Evolutionary conservation across 108 stramenopile genomes (phyloP).

Genomic region (Skeletonema menzelii): DNA sequence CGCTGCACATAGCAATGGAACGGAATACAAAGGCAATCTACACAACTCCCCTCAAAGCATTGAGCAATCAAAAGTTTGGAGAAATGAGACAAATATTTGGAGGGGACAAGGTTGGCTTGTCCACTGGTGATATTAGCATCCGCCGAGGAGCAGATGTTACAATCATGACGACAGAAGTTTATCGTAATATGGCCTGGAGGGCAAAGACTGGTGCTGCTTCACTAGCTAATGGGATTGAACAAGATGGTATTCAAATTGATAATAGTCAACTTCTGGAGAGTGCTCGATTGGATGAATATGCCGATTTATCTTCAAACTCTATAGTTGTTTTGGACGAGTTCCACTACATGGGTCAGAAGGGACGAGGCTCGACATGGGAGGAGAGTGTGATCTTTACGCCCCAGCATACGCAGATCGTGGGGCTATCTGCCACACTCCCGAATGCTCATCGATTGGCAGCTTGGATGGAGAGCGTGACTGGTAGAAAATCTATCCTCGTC

Average conservation of each 20-base stretch:
- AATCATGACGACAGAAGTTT: slow-evolving; percentile 97
- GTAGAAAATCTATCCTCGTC: slow-evolving; percentile 74
- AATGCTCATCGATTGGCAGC: slow-evolving; percentile 71
- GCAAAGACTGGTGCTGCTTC: slow-evolving; percentile 22
- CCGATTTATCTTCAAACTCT: slow-evolving; percentile 67
- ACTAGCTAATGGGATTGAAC: slow-evolving; percentile 4
- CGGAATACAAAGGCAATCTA: slow-evolving; percentile 73
- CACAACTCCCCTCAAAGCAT: slow-evolving; percentile 94
- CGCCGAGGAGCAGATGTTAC: slow-evolving; percentile 81
- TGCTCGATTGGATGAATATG: slow-evolving; percentile 8
- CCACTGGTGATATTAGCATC: slow-evolving; percentile 89
- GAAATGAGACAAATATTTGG: slow-evolving; percentile 87
- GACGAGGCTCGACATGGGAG: slow-evolving; percentile 95
- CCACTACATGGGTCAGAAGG: slow-evolving; percentile 95
- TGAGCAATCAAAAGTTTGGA: slow-evolving; percentile 93
- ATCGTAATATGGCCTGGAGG: slow-evolving; percentile 90
- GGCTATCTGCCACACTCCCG: slow-evolving; percentile 88
- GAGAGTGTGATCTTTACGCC: slow-evolving; percentile 91
- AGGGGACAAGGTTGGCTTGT: slow-evolving; percentile 59
- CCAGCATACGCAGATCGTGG: slow-evolving; percentile 81
- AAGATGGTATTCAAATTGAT: slow-evolving; percentile 4
- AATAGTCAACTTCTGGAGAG: slow-evolving; percentile 16
- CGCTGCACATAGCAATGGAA: slow-evolving; percentile 70
- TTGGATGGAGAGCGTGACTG: slow-evolving; percentile 84
- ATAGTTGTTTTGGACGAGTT: slow-evolving; percentile 96